These are phyloP conservation scores for Chenopodium quinoa DNA, from an alignment of 148 eudicot species.

Conservation along the genomic window DNA sequence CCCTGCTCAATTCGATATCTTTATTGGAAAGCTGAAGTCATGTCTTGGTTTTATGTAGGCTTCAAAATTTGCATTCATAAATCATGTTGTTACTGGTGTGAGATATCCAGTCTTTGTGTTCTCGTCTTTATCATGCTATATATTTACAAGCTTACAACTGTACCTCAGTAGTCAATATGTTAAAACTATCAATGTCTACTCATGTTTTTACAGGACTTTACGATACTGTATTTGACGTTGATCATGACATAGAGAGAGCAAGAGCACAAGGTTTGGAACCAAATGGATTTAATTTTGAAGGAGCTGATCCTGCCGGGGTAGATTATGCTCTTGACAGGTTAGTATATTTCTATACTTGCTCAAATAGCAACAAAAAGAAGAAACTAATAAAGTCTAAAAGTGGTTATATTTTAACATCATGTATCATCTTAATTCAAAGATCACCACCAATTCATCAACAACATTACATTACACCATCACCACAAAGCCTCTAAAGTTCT, in stretches of 20 bases:
- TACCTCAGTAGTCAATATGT: background rate
- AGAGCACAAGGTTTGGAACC: slow-evolving; percentile 78
- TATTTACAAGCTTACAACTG: background rate
- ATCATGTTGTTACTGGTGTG: background rate
- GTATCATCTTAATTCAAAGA: background rate
- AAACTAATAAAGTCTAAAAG: background rate
- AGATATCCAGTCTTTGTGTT: background rate
- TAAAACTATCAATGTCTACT: background rate
- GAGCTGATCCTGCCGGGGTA: slow-evolving; percentile 83
- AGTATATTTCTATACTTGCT: slow-evolving; percentile 19
- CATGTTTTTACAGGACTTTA: slow-evolving; percentile 59
- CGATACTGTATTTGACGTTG: slow-evolving; percentile 94
- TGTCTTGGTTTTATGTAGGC: background rate
- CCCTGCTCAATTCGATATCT: background rate
- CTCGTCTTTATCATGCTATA: background rate
- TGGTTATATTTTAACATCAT: background rate
- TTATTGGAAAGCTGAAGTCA: background rate
- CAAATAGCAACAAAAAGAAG: background rate
- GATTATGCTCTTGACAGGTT: slow-evolving; percentile 93
- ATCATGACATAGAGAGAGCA: slow-evolving; percentile 92
- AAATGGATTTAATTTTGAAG: slow-evolving; percentile 95
- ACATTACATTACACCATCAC: background rate
- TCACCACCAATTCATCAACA: background rate
- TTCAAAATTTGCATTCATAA: background rate
- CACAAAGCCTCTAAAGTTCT: no score